phyloP scores from a whole-genome alignment of 306 rosid genomes.

The Cicer yamashitae region DNA sequence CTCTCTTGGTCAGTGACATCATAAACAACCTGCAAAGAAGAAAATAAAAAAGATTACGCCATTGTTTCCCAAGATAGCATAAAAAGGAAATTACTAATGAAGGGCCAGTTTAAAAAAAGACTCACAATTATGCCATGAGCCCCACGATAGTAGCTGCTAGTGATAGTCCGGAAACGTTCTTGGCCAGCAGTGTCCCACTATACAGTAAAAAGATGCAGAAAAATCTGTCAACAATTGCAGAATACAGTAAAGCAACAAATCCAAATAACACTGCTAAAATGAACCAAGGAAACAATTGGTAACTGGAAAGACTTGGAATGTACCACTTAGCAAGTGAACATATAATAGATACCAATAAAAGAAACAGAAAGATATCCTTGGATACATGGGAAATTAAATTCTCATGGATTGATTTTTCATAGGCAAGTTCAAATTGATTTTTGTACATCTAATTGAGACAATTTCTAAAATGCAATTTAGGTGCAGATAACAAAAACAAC shows the following conservation, averaged over 20 bases:
- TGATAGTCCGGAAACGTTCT: constrained; percentile 98
- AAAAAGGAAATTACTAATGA: constrained; percentile 10
- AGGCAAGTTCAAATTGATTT: constrained; percentile 20
- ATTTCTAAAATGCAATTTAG: constrained; percentile 27
- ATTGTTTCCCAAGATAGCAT: constrained; percentile 17
- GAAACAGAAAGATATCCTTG: background rate
- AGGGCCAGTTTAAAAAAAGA: constrained; percentile 24
- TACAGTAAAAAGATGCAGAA: constrained; percentile 40
- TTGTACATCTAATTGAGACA: constrained; percentile 1
- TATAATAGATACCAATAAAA: background rate
- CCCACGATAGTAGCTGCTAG: constrained; percentile 99
- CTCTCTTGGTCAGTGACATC: constrained; percentile 88
- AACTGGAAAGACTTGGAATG: constrained; percentile 27
- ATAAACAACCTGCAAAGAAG: constrained; percentile 66
- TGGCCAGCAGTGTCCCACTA: constrained; percentile 99
- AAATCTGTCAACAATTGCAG: constrained; percentile 40
- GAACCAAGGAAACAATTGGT: constrained; percentile 27
- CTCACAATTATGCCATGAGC: constrained; percentile 99
- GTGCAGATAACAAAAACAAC: constrained; percentile 8
- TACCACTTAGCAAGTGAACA: constrained; percentile 2
- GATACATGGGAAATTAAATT: constrained; percentile 14
- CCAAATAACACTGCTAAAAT: constrained; percentile 19
- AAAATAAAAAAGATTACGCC: constrained; percentile 33
- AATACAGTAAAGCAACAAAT: constrained; percentile 27
- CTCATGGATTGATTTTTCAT: background rate